Evolutionary conservation across 2,329 filamentous ascomycete genomes (phyloP).

Genomic region (Paraphaeosphaeria minitans): DNA sequence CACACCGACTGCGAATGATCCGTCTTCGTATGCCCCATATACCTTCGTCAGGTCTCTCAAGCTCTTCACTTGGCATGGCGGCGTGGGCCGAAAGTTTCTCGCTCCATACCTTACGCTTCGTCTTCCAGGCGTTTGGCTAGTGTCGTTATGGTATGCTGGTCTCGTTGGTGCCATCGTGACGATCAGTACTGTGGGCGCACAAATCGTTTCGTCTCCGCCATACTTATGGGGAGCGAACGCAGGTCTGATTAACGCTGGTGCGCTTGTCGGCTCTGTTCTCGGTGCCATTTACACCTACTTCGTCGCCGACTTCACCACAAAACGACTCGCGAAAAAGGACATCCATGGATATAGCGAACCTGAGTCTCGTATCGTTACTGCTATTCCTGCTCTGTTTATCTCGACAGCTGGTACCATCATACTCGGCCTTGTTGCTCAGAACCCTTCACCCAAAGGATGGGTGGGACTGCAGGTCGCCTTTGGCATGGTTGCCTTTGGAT

Average conservation of each 20-base stretch:
- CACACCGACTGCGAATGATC: slow-evolving; percentile 12
- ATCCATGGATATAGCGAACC: slow-evolving; percentile 47
- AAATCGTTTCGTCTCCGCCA: slow-evolving; percentile 46
- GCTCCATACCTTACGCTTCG: slow-evolving; percentile 46
- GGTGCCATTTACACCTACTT: slow-evolving; percentile 47
- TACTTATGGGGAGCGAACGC: slow-evolving; percentile 50
- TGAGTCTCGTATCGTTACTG: slow-evolving; percentile 46
- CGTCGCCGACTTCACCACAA: slow-evolving; percentile 45
- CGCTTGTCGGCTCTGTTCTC: slow-evolving; percentile 44
- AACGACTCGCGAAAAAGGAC: slow-evolving; percentile 43
- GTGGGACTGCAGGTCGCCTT: slow-evolving; percentile 47
- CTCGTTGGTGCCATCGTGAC: slow-evolving; percentile 50
- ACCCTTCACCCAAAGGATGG: slow-evolving; percentile 45
- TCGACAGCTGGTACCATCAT: slow-evolving; percentile 46
- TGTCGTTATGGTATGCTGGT: slow-evolving; percentile 51
- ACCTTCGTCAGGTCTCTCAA: slow-evolving; percentile 46
- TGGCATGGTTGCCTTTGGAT: slow-evolving; percentile 48
- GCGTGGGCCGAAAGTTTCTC: slow-evolving; percentile 42
- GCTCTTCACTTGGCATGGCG: slow-evolving; percentile 42
- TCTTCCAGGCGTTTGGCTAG: slow-evolving; percentile 50
- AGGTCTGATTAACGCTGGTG: slow-evolving; percentile 48
- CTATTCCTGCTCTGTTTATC: slow-evolving; percentile 46
- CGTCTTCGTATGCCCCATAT: slow-evolving; percentile 31
- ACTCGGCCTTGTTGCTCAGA: slow-evolving; percentile 50
- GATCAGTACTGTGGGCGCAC: slow-evolving; percentile 45